Evolutionary conservation across 768 basidiomycete species (phyloP), one percentile per base, ranked within the genome.

Genomic region (Hypholoma fasciculare): DNA sequence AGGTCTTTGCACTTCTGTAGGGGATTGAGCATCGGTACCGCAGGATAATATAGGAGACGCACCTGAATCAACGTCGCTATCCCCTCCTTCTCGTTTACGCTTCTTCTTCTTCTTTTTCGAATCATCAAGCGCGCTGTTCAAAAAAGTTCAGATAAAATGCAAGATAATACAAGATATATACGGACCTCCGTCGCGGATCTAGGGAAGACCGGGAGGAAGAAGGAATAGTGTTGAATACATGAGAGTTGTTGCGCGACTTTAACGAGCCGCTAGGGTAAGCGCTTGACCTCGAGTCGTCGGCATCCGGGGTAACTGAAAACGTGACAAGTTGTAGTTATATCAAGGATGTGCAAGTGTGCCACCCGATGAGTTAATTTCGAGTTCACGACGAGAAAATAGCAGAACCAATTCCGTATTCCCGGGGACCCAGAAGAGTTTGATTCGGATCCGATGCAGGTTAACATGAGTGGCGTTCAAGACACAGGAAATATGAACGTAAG

Each of bases 21-120:
- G 58, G 9, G 54, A 6, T 40, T 49, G 34, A 38, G 36, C 54
- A 57, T 48, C 23, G 38, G n/a, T 49, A 13, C 53, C 17, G 48
- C 7, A 52, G n/a, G n/a, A 60, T n/a, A 19, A 38, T 40, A 39
- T 46, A 58, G 61, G 19, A 30, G n/a, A 36, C 69, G 52, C 71
- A 84, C 85, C 83, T 68, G 77, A 77, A 65, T 92, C 90, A 34
- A 76, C 71, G 61, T 92, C 90, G 62, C 87, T 89, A n/a, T 85
- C 86, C 39, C 82, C 85, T 8, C 80, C 76, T 39, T 90, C 90
- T 56, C 88, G 82, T 80, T 89, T 91, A 72, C 91, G 89, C 68
- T 92, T 93, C 75, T 92, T 91, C 76, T 90, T 91, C 77, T 89
- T 90, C 74, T 84, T 89, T 77, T 87, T 89, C 27, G 77, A 60